These are phyloP conservation scores for Trebouxia sp. DNA, from an alignment of 139 green algal species.

Conservation along the genomic window DNA sequence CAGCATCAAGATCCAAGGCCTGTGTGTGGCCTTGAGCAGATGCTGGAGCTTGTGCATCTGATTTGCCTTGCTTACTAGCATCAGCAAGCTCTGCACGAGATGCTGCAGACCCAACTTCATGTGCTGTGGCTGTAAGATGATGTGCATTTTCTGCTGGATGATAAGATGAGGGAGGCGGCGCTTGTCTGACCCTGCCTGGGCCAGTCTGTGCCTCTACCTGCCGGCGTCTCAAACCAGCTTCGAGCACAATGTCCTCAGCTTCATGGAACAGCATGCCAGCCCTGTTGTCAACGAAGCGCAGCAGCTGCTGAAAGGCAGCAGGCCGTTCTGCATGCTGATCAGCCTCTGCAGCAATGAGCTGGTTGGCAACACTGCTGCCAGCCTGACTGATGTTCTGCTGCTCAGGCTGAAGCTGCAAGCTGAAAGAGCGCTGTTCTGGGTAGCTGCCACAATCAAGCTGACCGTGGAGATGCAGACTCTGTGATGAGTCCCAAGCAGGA, in stretches of 20 bases:
- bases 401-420: not conserved
- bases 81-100: too few species aligned
- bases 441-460: not conserved
- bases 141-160: too few species aligned
- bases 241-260: slow-evolving; percentile 25
- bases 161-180: too few species aligned
- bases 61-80: too few species aligned
- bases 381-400: not conserved
- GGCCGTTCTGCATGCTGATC: not conserved
- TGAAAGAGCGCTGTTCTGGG: not conserved
- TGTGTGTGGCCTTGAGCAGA: too few species aligned
- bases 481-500: not conserved
- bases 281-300: slow-evolving; percentile 16
- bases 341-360: not conserved
- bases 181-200: too few species aligned
- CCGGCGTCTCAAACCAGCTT: not conserved
- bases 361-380: not conserved
- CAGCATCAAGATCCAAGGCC: too few species aligned
- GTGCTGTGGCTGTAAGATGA: too few species aligned
- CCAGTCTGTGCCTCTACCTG: not conserved
- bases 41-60: too few species aligned
- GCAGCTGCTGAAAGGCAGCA: not conserved
- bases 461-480: not conserved
- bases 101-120: too few species aligned
- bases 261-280: slow-evolving; percentile 18